Evolutionary conservation across 441 rosid genomes (phyloP).

Genomic region (Corymbia calophylla): DNA sequence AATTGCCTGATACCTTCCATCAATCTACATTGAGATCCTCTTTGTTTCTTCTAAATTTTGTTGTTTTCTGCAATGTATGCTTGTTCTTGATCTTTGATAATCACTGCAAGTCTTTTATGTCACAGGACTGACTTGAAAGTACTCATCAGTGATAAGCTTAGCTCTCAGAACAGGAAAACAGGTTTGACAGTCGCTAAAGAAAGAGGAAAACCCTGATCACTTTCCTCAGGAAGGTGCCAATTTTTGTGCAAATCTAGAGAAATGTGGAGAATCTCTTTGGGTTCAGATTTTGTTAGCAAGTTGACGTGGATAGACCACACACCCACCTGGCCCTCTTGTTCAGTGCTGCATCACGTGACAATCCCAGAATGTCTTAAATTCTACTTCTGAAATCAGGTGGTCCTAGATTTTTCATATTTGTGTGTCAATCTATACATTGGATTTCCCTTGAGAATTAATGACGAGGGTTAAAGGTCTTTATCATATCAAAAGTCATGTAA

Average conservation of each 20-base stretch:
- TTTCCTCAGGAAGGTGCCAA: not conserved
- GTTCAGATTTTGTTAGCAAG: not conserved
- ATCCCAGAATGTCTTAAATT: not conserved
- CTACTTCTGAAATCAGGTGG: not conserved
- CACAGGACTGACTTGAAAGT: not conserved
- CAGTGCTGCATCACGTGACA: not conserved
- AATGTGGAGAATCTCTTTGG: not conserved
- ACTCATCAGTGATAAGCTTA: not conserved
- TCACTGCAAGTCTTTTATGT: not conserved
- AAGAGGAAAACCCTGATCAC: not conserved
- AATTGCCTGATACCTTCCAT: not conserved
- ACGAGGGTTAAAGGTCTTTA: not conserved
- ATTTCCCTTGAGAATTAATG: not conserved
- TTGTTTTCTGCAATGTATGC: not conserved
- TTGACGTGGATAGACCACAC: not conserved
- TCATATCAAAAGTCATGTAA: not conserved
- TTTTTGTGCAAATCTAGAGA: not conserved
- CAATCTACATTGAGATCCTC: not conserved
- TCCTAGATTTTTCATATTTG: not conserved
- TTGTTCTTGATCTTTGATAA: not conserved
- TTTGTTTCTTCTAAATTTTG: not conserved
- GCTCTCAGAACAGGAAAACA: not conserved
- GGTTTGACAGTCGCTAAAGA: not conserved
- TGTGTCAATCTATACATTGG: not conserved
- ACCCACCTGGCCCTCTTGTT: not conserved